Evolutionary conservation across 495 filamentous ascomycete genomes (phyloP).

Genomic region (Hypoxylon perforatum): DNA sequence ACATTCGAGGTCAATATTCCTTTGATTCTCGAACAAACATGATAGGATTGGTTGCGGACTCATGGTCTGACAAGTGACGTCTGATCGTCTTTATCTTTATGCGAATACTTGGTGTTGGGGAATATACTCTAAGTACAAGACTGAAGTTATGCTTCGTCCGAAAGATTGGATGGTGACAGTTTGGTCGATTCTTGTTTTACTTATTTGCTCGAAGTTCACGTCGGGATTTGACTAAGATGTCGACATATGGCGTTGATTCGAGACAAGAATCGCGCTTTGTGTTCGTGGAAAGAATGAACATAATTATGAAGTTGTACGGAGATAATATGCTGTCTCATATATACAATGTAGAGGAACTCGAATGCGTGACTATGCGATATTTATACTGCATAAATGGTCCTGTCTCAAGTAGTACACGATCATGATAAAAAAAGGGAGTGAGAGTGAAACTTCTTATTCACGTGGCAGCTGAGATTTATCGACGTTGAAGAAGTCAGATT

Average conservation of each 20-base stretch:
- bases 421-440: conserved; percentile 13
- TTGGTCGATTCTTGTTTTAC: too few species aligned
- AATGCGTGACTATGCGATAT: conserved; percentile 7
- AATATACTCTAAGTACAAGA: neutral
- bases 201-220: too few species aligned
- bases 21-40: neutral
- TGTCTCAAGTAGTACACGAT: conserved; percentile 27
- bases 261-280: neutral
- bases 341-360: conserved; percentile 3
- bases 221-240: conserved; percentile 1
- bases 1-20: too few species aligned
- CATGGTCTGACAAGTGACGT: conserved; percentile 23
- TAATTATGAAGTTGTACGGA: conserved; percentile 6
- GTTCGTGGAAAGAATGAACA: conserved; percentile 3
- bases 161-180: neutral
- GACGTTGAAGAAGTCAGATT: conserved; percentile 10
- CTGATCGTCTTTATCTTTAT: conserved; percentile 38
- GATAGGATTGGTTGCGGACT: neutral
- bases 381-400: conserved; percentile 28
- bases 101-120: conserved; percentile 14
- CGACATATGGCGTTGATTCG: neutral
- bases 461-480: neutral
- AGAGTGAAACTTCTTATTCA: conserved; percentile 10
- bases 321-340: conserved; percentile 21
- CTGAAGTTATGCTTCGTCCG: neutral